A percentile compares a stretch with the other conserved stretches of the same genome.
Evolutionary conservation across 306 rosid genomes (phyloP).

Genomic region (Lablab purpureus): DNA sequence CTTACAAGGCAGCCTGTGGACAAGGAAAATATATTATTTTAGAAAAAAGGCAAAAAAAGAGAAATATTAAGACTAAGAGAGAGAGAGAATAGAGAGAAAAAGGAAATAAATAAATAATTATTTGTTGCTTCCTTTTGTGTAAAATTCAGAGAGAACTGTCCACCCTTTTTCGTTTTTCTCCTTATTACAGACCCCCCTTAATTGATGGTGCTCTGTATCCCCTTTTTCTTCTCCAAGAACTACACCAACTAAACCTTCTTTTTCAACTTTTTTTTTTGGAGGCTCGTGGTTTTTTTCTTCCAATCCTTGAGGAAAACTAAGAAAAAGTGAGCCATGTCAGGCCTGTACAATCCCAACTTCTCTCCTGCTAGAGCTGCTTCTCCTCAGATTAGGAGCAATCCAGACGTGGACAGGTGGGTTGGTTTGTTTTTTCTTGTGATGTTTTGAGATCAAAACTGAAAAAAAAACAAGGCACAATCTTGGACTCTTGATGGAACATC

Average conservation of each 20-base stretch:
- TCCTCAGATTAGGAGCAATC: conserved; percentile 86
- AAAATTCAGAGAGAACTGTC: conserved; percentile 49
- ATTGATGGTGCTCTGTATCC: conserved; percentile 64
- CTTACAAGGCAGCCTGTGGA: conserved; percentile 22
- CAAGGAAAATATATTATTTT: conserved; percentile 1
- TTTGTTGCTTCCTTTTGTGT: conserved; percentile 39
- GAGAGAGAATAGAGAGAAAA: neutral
- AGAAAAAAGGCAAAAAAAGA: neutral
- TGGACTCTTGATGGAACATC: conserved; percentile 23
- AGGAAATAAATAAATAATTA: conserved; percentile 20
- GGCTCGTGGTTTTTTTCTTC: conserved; percentile 45
- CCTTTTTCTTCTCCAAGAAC: conserved; percentile 69
- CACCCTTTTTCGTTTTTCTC: conserved; percentile 47
- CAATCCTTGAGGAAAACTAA: conserved; percentile 55
- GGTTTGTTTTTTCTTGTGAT: neutral
- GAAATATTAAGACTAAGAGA: conserved; percentile 8
- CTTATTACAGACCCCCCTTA: conserved; percentile 58
- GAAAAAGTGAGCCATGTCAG: conserved; percentile 82
- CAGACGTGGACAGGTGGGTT: conserved; percentile 77
- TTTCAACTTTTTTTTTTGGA: conserved; percentile 50
- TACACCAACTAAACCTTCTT: conserved; percentile 54
- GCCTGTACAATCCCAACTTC: conserved; percentile 89
- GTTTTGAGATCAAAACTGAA: conserved; percentile 42
- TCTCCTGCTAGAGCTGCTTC: conserved; percentile 96
- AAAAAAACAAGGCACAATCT: conserved; percentile 30